Base-by-base conservation (phyloP, 2,329 filamentous ascomycete genomes). In the Fusarium pseudonygamai region DNA sequence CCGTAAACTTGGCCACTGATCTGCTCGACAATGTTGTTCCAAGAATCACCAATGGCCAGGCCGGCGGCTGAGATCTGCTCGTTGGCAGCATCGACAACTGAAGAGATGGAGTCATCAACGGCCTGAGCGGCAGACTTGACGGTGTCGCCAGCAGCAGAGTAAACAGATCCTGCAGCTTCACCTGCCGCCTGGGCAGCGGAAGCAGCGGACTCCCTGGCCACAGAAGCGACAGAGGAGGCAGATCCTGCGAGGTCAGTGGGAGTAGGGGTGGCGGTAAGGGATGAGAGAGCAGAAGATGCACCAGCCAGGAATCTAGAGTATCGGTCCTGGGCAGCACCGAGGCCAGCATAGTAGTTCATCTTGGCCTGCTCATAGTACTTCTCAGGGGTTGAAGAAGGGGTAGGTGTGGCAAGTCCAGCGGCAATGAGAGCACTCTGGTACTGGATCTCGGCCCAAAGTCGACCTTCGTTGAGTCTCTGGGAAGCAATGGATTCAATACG, bases 311-410 rank as follows among this genome's bases (percentile, higher is more conserved):
- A 96, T 56, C 92, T 91, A 10, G 91, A 90, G 80, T 96, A 96
- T 42, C 92, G 90, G 47, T 91, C 93, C 77, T 97, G 92, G 2
- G 94, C 94, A 49, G 94, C 81, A 34, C 94, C 94, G 30, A 96
- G 82, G 16, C 92, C 93, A 72, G 94, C 92, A 75, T 94, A 95
- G 81, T 96, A 96, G 78, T 90, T 88, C 74, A 87, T 83, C 74
- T 86, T 88, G 50, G 88, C 92, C 84, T 86, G 91, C 79, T 85
- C 89, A 79, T 84, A 89, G 83, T 86, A 88, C 85, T 83, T 91
- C 81, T 84, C 91, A 68, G 81, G 87, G 80, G 83, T 77, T 1
- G 86, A 83, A 72, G 82, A 90, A 6, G 81, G 78, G 1, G 81
- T 82, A 72, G 80, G 86, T 3, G 91, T 90, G 4, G 90, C 86